phyloP scores from a whole-genome alignment of 306 rosid genomes.

The Argentina anserina region DNA sequence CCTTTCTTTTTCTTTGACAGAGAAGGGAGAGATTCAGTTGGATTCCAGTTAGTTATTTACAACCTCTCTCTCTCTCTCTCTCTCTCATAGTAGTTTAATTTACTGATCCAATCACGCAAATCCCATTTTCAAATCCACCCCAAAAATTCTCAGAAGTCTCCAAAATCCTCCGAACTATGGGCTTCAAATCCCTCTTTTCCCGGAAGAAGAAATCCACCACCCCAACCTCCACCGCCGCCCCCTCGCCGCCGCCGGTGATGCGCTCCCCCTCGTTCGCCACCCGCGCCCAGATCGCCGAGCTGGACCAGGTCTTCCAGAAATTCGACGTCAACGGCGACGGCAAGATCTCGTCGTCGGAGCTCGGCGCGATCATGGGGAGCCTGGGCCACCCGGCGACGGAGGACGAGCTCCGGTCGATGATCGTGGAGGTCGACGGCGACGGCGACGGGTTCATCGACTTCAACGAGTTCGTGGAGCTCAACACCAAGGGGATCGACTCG shows the following conservation, averaged over 20 bases:
- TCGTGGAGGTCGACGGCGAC: conserved; percentile 72
- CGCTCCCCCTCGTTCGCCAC: conserved; percentile 41
- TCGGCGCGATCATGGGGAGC: conserved; percentile 67
- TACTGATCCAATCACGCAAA: conserved; percentile 2
- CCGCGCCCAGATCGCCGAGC: conserved; percentile 49
- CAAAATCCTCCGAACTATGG: conserved; percentile 35
- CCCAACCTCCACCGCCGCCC: not conserved
- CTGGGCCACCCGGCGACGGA: conserved; percentile 54
- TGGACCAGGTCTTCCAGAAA: conserved; percentile 71
- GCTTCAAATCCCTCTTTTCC: conserved; percentile 60
- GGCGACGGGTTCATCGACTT: conserved; percentile 84
- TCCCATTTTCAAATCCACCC: not conserved
- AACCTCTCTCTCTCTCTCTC: not conserved
- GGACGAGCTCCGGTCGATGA: conserved; percentile 61
- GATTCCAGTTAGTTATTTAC: conserved; percentile 3
- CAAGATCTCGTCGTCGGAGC: conserved; percentile 78
- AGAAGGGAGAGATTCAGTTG: not conserved
- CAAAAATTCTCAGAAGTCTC: not conserved
- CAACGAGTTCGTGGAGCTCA: conserved; percentile 68
- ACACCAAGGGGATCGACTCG: conserved; percentile 77
- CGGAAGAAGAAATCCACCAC: conserved; percentile 41
- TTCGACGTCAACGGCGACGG: conserved; percentile 93
- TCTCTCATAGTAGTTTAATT: not conserved
- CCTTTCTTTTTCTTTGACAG: no score
- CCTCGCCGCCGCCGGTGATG: not conserved